Percentiles rank a stretch among this genome's conserved stretches.
Evolutionary conservation across 257 asterid species (phyloP).

Genomic region (Solanum pinnatisectum): DNA sequence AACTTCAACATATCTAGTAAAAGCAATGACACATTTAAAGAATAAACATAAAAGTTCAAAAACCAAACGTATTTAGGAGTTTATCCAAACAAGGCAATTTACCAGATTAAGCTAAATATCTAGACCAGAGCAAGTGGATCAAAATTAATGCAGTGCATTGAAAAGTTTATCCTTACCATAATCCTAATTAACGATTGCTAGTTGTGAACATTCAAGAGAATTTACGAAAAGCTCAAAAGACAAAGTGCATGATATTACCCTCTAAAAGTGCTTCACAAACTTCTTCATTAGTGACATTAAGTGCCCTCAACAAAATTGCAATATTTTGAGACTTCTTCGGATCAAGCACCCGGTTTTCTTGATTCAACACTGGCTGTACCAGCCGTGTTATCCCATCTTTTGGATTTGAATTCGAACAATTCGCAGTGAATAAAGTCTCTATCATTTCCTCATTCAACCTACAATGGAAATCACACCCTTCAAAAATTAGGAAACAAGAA

Average conservation of each 20-base stretch:
- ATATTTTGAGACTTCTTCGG: slow-evolving; percentile 77
- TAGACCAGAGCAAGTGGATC: not conserved
- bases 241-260: slow-evolving; percentile 26
- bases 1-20: not conserved
- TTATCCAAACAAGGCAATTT: not conserved
- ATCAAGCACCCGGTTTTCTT: slow-evolving; percentile 59
- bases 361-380: slow-evolving; percentile 12
- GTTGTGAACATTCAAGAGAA: not conserved
- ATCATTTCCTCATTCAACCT: slow-evolving; percentile 95
- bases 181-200: not conserved
- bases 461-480: slow-evolving; percentile 3
- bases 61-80: not conserved
- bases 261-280: slow-evolving; percentile 78
- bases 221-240: not conserved
- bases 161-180: not conserved
- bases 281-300: slow-evolving; percentile 64
- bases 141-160: not conserved
- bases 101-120: not conserved
- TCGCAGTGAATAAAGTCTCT: slow-evolving; percentile 51
- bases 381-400: slow-evolving; percentile 32
- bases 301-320: slow-evolving; percentile 65
- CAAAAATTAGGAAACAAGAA: not conserved
- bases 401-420: slow-evolving; percentile 22
- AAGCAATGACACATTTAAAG: not conserved
- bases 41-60: not conserved